These are phyloP conservation scores for Diaporthe aspalathi DNA, from an alignment of 2,329 filamentous ascomycete genomes.

Conservation along the genomic window DNA sequence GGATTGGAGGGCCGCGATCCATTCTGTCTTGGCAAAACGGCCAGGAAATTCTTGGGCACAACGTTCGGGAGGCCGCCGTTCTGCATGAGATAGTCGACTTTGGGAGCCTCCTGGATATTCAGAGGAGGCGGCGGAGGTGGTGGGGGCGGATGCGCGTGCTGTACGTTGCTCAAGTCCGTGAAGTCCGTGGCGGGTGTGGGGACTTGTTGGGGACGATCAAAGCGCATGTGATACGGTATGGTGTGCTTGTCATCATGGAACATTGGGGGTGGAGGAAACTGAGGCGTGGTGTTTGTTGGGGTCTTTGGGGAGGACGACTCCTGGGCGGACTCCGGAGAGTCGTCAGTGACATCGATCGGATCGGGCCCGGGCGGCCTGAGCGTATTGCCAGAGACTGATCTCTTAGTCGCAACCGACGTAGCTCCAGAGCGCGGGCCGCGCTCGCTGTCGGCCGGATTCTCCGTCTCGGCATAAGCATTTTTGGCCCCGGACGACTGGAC, in stretches of 20 bases:
- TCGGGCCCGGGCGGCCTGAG: constrained; percentile 46
- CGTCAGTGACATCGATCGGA: constrained; percentile 57
- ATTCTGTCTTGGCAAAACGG: constrained; percentile 68
- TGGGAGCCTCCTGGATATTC: constrained; percentile 76
- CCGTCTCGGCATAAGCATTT: constrained; percentile 40
- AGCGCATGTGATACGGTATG: constrained; percentile 49
- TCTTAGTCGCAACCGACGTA: constrained; percentile 43
- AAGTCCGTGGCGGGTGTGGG: constrained; percentile 54
- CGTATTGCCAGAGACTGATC: constrained; percentile 50
- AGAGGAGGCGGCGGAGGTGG: constrained; percentile 83
- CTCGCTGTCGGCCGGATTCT: constrained; percentile 35
- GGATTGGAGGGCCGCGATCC: constrained; percentile 70
- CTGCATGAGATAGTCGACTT: constrained; percentile 91
- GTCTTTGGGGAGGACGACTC: constrained; percentile 69
- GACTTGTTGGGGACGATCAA: constrained; percentile 53
- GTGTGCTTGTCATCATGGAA: constrained; percentile 55
- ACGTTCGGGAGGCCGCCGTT: constrained; percentile 82
- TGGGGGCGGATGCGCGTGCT: constrained; percentile 58
- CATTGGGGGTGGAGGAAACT: constrained; percentile 59
- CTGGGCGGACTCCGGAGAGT: constrained; percentile 62
- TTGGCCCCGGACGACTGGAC: constrained; percentile 52
- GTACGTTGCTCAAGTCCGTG: constrained; percentile 54
- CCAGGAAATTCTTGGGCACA: constrained; percentile 79
- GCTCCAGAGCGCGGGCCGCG: constrained; percentile 25
- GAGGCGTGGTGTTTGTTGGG: constrained; percentile 63